Base-by-base conservation (phyloP, 2,329 filamentous ascomycete species). In the Metarhizium humberi region DNA sequence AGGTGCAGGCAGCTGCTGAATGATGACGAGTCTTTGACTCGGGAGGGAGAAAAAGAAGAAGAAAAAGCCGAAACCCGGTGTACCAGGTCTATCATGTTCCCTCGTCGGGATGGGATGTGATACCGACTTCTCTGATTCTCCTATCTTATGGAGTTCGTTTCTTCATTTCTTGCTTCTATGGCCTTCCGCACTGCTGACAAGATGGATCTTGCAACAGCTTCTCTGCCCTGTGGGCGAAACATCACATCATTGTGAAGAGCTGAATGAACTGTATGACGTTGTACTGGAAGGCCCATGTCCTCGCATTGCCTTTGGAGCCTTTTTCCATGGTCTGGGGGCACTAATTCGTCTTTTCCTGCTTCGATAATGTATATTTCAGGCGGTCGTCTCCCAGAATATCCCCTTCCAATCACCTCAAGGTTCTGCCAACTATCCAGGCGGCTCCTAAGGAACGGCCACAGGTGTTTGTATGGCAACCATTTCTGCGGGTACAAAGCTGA, bases 401-500 rank as follows among this genome's bases (percentile, higher is more conserved):
- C 62, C 54, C 59, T 61, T 52, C 56, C 60, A 56, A 84, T 74
- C 32, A 65, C 53, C 3, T 67, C 72, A 34, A 84, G 59, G 58
- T 82, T 82, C 53, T 69, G 65, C 71, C 70, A 77, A 59, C 74
- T 82, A 59, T 84, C 78, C 40, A 84, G 69, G 45, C 81, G 78
- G 57, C 79, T 91, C 60, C 86, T 77, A 11, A 92, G 74, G 64
- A 92, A 91, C 0, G 85, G 86, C 75, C 83, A 82, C 0, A 92
- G 75, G 65, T 92, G 84, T 50, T 80, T 79, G 66, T 92, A 92
- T 0, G 88, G 88, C 6, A 92, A 73, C 87, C 88, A 92, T 61
- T 81, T 87, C 62, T 91, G 86, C 1, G 88, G 88, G 64, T 92
- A 92, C 3, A 92, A 68, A 1, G 81, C 82, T 46, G 80, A 72